phyloP scores from a whole-genome alignment of 1,284 basidiomycete species.

The Sutorius eximius region DNA sequence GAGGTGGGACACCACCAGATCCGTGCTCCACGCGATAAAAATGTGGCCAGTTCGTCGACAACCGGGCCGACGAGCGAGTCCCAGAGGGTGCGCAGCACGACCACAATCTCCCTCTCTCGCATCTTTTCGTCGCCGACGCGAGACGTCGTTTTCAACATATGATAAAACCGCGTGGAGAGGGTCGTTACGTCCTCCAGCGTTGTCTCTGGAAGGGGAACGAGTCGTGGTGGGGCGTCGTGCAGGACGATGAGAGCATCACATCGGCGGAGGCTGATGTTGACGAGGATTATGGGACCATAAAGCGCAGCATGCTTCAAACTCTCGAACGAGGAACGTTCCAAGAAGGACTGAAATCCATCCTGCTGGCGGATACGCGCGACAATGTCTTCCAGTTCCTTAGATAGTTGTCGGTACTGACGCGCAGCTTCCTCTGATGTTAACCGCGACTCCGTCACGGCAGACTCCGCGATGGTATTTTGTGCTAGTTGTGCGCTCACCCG shows the following conservation, averaged over 20 bases:
- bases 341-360: conserved; percentile 31
- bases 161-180: conserved; percentile 16
- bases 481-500: conserved; percentile 21
- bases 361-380: conserved; percentile 26
- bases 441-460: background rate
- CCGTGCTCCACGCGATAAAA: conserved; percentile 29
- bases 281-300: conserved; percentile 40
- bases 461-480: background rate
- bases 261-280: conserved; percentile 31
- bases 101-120: conserved; percentile 19
- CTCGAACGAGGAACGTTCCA: conserved; percentile 25
- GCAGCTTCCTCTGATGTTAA: conserved; percentile 15
- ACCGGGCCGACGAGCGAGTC: conserved; percentile 32
- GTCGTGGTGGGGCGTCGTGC: conserved; percentile 17
- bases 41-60: conserved; percentile 23
- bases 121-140: conserved; percentile 24
- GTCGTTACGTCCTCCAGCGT: conserved; percentile 14
- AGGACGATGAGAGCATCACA: conserved; percentile 36
- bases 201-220: conserved; percentile 22
- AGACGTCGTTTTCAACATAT: conserved; percentile 11
- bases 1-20: conserved; percentile 50
- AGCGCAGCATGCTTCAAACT: conserved; percentile 28
- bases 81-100: conserved; percentile 35
- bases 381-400: conserved; percentile 19
- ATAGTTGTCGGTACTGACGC: conserved; percentile 17